Evolutionary conservation across 495 filamentous ascomycete species (phyloP).

Genomic region (Astrothelium subdiscretum): DNA sequence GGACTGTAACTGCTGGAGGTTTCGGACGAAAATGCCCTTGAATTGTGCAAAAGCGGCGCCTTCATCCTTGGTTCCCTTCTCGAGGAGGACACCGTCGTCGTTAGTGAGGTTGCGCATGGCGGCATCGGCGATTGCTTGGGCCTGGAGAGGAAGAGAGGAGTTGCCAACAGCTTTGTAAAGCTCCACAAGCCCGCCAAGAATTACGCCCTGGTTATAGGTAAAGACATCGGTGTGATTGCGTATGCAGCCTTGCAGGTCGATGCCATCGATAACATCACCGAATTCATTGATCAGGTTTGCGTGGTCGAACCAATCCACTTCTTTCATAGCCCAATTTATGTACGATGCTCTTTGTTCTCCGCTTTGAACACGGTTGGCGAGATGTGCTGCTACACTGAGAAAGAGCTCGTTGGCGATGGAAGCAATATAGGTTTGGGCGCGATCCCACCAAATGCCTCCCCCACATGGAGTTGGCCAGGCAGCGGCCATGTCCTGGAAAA

Average conservation of each 20-base stretch:
- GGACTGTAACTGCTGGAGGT: conserved; percentile 46
- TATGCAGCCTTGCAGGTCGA: conserved; percentile 43
- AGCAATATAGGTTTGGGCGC: conserved; percentile 47
- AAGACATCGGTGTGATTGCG: conserved; percentile 40
- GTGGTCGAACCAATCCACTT: conserved; percentile 59
- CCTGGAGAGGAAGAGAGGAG: conserved; percentile 38
- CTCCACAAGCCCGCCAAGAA: conserved; percentile 63
- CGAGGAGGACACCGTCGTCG: conserved; percentile 50
- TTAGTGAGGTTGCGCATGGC: conserved; percentile 46
- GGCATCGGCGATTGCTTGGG: conserved; percentile 53
- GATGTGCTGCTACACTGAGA: conserved; percentile 55
- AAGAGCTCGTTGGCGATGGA: conserved; percentile 71
- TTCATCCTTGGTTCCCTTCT: conserved; percentile 53
- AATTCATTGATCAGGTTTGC: conserved; percentile 56
- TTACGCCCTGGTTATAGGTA: conserved; percentile 75
- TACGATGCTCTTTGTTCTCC: conserved; percentile 37
- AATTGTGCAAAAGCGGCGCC: conserved; percentile 55
- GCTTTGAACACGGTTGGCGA: conserved; percentile 48
- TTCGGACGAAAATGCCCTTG: conserved; percentile 69
- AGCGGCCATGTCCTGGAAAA: conserved; percentile 45
- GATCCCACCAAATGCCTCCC: conserved; percentile 61
- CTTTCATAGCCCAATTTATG: conserved; percentile 40
- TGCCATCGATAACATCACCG: conserved; percentile 59
- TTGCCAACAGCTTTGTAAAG: conserved; percentile 45
- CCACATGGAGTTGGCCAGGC: conserved; percentile 33